Evolutionary conservation across 768 basidiomycete genomes (phyloP), one percentile per base, ranked within the genome.

Genomic region (Ramaria sp.): DNA sequence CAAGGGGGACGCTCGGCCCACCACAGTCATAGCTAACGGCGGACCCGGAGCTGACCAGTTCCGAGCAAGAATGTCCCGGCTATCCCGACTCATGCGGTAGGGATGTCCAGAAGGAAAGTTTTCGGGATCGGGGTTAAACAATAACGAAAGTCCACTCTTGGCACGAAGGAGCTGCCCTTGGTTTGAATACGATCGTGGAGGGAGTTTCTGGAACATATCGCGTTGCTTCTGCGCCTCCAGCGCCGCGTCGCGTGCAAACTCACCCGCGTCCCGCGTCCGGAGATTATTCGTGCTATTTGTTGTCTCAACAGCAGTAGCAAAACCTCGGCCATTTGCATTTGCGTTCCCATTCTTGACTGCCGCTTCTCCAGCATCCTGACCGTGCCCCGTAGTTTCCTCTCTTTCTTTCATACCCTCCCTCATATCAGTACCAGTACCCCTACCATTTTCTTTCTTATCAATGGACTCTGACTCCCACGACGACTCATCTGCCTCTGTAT

Each of bases 181-280:
- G 57, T 79, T 79, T 50, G 78, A 75, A 63, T 84, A 85, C 30
- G 80, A 83, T 27, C 76, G 68, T 50, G 77, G 74, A 1, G 85
- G 85, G 13, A 82, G 73, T 67, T 89, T 88, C 57, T 77, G 74
- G 61, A 64, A 84, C 72, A 90, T 71, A 13, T 90, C 84, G 27
- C 77, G 75, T 59, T 83, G 77, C 16, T 79, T 75, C 61, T 78
- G 77, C 1, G 72, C 79, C 63, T 86, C 83, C 56, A 77, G 61
- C 0, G 79, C 82, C 5, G 84, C 85, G 50, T 79, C 74, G 5
- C 56, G 55, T 24, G 50, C 56, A 22, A 57, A 51, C 13, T 36
- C 52, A 6, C 43, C 42, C 9, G 43, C n/a, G 34, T 54, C 52
- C 13, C 66, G 71, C 16, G 76, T 59, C 13, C 67, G 66, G 3